phyloP scores from a whole-genome alignment of 2,329 filamentous ascomycete genomes.

The Tricladium varicosporioides region DNA sequence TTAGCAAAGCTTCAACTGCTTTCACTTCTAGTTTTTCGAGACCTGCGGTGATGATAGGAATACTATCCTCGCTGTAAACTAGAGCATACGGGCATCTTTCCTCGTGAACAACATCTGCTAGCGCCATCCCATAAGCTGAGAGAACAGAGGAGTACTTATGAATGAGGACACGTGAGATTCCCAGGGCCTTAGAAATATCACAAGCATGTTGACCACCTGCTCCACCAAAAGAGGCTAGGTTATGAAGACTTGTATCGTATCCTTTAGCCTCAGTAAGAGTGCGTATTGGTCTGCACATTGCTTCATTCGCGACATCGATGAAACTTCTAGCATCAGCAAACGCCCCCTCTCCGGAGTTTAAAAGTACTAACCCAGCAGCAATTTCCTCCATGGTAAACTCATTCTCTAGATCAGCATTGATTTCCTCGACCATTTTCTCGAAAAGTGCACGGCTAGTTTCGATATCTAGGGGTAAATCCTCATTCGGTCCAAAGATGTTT shows the following conservation, averaged over 20 bases:
- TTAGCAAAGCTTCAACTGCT: conserved; percentile 36
- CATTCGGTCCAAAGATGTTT: conserved; percentile 89
- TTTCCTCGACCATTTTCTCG: conserved; percentile 68
- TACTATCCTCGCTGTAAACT: conserved; percentile 61
- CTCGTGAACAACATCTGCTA: conserved; percentile 89
- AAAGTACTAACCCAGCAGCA: conserved; percentile 48
- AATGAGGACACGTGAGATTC: conserved; percentile 78
- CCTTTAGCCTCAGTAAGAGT: conserved; percentile 88
- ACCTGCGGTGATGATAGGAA: conserved; percentile 49
- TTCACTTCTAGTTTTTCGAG: conserved; percentile 31
- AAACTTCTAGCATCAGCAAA: conserved; percentile 35
- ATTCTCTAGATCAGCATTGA: conserved; percentile 67
- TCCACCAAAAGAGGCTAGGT: conserved; percentile 85
- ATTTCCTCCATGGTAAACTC: conserved; percentile 63
- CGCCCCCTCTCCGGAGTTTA: no score
- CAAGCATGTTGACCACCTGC: conserved; percentile 88
- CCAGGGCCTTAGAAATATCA: conserved; percentile 78
- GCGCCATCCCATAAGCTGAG: conserved; percentile 86
- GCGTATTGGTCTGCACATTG: conserved; percentile 85
- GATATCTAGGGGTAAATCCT: conserved; percentile 74
- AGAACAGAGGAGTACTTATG: conserved; percentile 85
- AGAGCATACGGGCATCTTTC: conserved; percentile 34
- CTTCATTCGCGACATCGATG: conserved; percentile 82
- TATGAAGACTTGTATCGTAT: conserved; percentile 81
- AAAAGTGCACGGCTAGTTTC: conserved; percentile 72